Evolutionary conservation across 2,329 filamentous ascomycete species (phyloP), one percentile per base, ranked within the genome.

Genomic region (Passalora sequoiae): DNA sequence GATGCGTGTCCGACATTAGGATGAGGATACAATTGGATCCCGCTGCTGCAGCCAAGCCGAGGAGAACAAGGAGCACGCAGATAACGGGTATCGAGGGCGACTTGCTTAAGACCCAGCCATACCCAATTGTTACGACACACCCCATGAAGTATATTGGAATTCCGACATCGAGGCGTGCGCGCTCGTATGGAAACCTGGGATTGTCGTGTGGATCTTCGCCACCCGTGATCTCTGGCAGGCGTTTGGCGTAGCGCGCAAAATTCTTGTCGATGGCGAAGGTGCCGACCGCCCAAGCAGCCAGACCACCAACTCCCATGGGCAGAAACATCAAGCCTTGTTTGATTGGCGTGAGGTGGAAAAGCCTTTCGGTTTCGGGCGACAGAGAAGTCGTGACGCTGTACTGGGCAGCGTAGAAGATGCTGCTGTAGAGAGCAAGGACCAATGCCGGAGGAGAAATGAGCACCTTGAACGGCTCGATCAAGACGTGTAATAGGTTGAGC

Each of bases 211-310:
- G n/a, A n/a, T n/a, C 72, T 4, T 77, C 76, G 50, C 76, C 79
- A 45, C 70, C 74, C 49, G 77, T 76, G 51, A 86, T 75, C 2
- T 69, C 66, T 44, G 89, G 69, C 80, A 80, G 17, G 81, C 67
- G 27, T 73, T 72, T 40, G 68, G 71, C 1, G 85, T 84, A 30
- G 79, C 74, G 31, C 82, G 75, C 6, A 62, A 86, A 94, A 61
- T 89, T 88, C 72, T 77, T 81, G 62, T 87, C 84, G 21, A 86
- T 72, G 1, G 78, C 51, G 2, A 71, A 69, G 4, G 86, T 83
- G 21, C 62, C 64, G 16, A 66, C 29, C 39, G n/a, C 33, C 19
- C 45, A 15, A 16, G 38, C 28, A 5, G 21, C 12, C 8, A 41
- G 19, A 16, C 38, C 24, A 12, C 38, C 38, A 12, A 21, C n/a